phyloP scores from a whole-genome alignment of 169 alveolate genomes.

The Cryptosporidium sp. region DNA sequence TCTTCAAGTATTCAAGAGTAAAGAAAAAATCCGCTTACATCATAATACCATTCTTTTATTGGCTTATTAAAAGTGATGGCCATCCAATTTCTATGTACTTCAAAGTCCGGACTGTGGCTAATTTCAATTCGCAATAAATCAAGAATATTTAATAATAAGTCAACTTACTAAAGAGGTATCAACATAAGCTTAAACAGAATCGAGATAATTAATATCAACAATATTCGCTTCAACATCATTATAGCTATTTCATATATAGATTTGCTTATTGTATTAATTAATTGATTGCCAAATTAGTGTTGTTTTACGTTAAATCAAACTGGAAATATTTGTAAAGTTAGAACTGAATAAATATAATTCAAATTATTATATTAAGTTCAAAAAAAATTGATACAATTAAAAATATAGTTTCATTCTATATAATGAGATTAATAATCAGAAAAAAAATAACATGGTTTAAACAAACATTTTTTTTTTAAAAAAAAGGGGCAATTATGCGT shows the following conservation, averaged over 20 bases:
- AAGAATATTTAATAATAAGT: neutral
- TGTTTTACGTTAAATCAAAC: neutral
- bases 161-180: constrained; percentile 36
- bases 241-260: neutral
- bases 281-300: no score
- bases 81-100: constrained; percentile 91
- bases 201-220: neutral
- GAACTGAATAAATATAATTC: no score
- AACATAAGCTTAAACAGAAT: constrained; percentile 35
- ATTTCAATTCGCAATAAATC: neutral
- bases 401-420: neutral
- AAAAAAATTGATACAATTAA: no score
- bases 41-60: constrained; percentile 83
- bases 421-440: neutral
- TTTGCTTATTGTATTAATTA: neutral
- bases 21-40: constrained; percentile 32
- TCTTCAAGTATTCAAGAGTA: neutral
- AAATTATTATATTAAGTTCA: neutral
- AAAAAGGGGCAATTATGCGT: neutral
- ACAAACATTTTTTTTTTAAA: neutral
- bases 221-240: neutral
- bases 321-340: neutral
- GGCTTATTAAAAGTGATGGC: constrained; percentile 87
- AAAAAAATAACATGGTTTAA: neutral
- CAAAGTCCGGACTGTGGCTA: constrained; percentile 84